phyloP scores from a whole-genome alignment of 768 basidiomycete species.

The Trametes elegans region DNA sequence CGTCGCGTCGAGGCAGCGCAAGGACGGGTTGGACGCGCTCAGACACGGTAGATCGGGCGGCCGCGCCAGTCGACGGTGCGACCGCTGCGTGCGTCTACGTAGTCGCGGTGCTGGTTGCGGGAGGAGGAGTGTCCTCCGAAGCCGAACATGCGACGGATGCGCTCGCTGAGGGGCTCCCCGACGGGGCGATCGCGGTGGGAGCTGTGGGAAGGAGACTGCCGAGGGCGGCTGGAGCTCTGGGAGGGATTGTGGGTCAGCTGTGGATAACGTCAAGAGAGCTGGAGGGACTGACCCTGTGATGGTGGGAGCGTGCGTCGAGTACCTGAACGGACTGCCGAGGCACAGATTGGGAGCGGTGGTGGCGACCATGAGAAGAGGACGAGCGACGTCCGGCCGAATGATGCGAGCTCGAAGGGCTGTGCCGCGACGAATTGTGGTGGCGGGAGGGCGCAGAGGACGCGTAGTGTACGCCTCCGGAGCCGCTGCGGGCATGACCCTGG shows the following conservation, averaged over 20 bases:
- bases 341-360: conserved; percentile 18
- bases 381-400: conserved; percentile 21
- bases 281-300: conserved; percentile 16
- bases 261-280: not conserved
- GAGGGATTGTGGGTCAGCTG: not conserved
- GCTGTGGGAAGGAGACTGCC: conserved; percentile 5
- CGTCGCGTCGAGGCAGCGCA: not conserved
- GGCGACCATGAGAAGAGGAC: conserved; percentile 18
- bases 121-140: conserved; percentile 19
- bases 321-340: conserved; percentile 5
- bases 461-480: conserved; percentile 19
- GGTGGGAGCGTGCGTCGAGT: not conserved
- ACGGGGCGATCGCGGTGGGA: conserved; percentile 16
- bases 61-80: conserved; percentile 51
- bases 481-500: conserved; percentile 18
- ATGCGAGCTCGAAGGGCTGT: conserved; percentile 9
- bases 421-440: conserved; percentile 6
- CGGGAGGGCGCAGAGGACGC: conserved; percentile 12
- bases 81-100: conserved; percentile 28
- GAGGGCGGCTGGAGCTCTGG: conserved; percentile 15
- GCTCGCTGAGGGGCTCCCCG: conserved; percentile 32
- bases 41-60: conserved; percentile 46
- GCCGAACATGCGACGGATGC: conserved; percentile 40
- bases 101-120: conserved; percentile 16
- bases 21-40: conserved; percentile 6